phyloP scores from a whole-genome alignment of 306 rosid genomes.

The Corylus avellana region DNA sequence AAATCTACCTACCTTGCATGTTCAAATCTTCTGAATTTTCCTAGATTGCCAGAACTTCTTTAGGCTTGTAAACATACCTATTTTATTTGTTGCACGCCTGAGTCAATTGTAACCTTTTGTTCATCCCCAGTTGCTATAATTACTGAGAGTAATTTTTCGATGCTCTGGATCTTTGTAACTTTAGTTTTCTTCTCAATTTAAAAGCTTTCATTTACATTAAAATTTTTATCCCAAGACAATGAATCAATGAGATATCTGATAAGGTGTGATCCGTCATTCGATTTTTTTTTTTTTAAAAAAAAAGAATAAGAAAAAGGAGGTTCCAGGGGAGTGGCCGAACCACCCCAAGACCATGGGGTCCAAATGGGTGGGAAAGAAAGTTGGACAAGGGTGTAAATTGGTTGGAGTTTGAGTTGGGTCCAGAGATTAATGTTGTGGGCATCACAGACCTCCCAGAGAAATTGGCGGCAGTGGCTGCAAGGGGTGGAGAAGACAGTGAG shows the following conservation, averaged over 20 bases:
- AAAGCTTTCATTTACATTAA: not conserved
- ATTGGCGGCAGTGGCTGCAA: slow-evolving; percentile 94
- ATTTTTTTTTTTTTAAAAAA: no score
- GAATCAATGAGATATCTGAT: not conserved
- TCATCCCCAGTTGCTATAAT: not conserved
- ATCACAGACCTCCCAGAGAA: slow-evolving; percentile 69
- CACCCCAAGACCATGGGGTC: slow-evolving; percentile 42
- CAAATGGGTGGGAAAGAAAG: slow-evolving; percentile 70
- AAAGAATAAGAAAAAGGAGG: no score
- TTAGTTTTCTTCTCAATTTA: not conserved
- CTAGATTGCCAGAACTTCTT: not conserved
- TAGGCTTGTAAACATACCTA: not conserved
- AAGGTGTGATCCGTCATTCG: not conserved
- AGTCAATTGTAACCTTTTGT: not conserved
- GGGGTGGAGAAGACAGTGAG: slow-evolving; percentile 87
- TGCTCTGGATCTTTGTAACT: not conserved
- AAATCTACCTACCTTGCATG: not conserved
- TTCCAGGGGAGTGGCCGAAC: no score
- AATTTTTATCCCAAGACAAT: not conserved
- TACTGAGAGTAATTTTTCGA: not conserved
- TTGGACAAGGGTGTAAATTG: slow-evolving; percentile 39
- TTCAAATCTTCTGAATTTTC: not conserved
- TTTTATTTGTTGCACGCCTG: not conserved
- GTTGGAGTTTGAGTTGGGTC: slow-evolving; percentile 7
- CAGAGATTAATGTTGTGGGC: slow-evolving; percentile 55